A percentile compares a stretch with the other conserved stretches of the same genome.
These are phyloP conservation scores for Oryza glumipatula DNA, from an alignment of 176 grass and related monocot genomes.

Conservation along the genomic window DNA sequence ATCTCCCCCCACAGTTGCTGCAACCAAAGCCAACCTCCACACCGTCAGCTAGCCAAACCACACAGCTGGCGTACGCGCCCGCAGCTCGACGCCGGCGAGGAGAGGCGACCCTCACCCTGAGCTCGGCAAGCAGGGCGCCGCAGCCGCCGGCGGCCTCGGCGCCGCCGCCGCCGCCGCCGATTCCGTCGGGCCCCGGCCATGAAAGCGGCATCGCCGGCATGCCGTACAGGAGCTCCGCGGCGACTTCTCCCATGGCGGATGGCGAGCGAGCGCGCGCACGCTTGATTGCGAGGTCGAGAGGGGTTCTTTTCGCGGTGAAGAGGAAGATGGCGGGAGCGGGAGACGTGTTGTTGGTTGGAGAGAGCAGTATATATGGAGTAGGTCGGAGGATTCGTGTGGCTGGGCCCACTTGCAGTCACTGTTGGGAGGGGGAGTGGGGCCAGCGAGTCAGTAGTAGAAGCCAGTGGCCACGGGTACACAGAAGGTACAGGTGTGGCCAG, in stretches of 20 bases:
- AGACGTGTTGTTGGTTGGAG: not conserved
- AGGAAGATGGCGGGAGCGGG: not conserved
- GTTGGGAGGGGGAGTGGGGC: not conserved
- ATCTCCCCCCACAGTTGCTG: slow-evolving; percentile 76
- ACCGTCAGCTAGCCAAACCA: not conserved
- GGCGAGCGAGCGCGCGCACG: not conserved
- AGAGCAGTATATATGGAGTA: slow-evolving; percentile 14
- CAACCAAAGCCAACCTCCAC: not conserved
- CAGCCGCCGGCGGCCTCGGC: not conserved
- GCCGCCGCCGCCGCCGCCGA: not conserved
- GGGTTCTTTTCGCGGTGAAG: not conserved
- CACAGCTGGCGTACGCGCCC: not conserved
- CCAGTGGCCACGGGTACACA: not conserved
- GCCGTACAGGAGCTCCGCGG: slow-evolving; percentile 43
- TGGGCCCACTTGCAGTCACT: slow-evolving; percentile 9
- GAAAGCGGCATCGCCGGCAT: slow-evolving; percentile 36
- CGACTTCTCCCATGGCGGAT: slow-evolving; percentile 43
- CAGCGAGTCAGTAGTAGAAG: not conserved
- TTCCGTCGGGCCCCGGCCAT: not conserved
- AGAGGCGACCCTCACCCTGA: slow-evolving; percentile 31
- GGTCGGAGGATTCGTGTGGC: not conserved
- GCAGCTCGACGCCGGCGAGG: too few relatives aligned
- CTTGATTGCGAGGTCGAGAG: not conserved
- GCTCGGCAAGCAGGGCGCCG: slow-evolving; percentile 48
- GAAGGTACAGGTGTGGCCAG: slow-evolving; percentile 15